phyloP scores from a whole-genome alignment of 2,329 filamentous ascomycete species.

The Penicillium griseofulvum region DNA sequence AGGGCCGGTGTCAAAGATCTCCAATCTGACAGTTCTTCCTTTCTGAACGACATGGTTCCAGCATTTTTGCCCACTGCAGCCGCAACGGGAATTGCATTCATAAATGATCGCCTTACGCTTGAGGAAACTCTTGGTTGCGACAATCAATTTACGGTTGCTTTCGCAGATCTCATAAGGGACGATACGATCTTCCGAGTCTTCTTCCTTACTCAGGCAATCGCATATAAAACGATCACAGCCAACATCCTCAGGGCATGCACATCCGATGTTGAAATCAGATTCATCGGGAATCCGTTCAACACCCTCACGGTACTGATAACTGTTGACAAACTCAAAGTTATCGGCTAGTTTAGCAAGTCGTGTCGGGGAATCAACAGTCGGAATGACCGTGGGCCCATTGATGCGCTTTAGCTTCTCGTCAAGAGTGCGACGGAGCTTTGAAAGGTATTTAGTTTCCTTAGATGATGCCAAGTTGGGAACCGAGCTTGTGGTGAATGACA shows the following conservation, averaged over 20 bases:
- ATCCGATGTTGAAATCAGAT: conserved; percentile 23
- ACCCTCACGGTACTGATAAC: conserved; percentile 35
- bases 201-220: conserved; percentile 32
- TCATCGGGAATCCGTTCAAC: conserved; percentile 28
- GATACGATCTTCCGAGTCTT: conserved; percentile 29
- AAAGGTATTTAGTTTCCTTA: neutral
- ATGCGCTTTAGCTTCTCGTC: conserved; percentile 7
- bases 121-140: conserved; percentile 33
- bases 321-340: conserved; percentile 42
- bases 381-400: conserved; percentile 30
- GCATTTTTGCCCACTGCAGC: conserved; percentile 33
- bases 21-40: conserved; percentile 39
- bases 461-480: neutral
- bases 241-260: conserved; percentile 23
- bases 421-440: conserved; percentile 2
- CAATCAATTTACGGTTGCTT: conserved; percentile 10
- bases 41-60: conserved; percentile 45
- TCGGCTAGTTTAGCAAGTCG: conserved; percentile 25
- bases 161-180: conserved; percentile 29
- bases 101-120: conserved; percentile 37
- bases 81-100: conserved; percentile 43
- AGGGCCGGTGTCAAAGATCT: conserved; percentile 44
- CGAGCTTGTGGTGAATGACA: neutral
- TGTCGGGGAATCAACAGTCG: conserved; percentile 15
- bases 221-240: conserved; percentile 29